A percentile compares a stretch with the other conserved stretches of the same genome.
Evolutionary conservation across 441 rosid genomes (phyloP).

Genomic region (Pelargonium fulgidum): DNA sequence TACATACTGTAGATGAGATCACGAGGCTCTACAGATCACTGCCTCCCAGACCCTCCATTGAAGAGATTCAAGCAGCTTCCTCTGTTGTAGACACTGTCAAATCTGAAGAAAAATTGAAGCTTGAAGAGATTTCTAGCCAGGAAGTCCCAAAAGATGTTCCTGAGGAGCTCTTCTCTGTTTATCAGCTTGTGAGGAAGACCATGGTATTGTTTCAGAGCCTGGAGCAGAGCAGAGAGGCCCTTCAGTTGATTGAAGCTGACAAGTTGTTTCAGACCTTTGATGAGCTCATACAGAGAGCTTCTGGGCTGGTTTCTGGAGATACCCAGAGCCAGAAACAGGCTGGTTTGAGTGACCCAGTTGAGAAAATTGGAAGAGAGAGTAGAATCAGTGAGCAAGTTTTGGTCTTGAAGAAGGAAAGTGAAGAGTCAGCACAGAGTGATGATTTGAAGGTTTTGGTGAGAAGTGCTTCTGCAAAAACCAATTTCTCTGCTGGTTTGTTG

Average conservation of each 20-base stretch:
- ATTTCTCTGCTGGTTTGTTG: slow-evolving; percentile 36
- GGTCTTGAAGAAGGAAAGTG: slow-evolving; percentile 20
- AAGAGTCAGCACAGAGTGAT: slow-evolving; percentile 20
- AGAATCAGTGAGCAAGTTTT: slow-evolving; percentile 23
- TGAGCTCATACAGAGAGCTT: slow-evolving; percentile 46
- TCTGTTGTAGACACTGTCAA: slow-evolving; percentile 37
- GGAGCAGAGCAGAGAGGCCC: slow-evolving; percentile 50
- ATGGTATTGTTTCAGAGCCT: slow-evolving; percentile 41
- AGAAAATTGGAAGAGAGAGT: slow-evolving; percentile 26
- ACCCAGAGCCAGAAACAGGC: slow-evolving; percentile 21
- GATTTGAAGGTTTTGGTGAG: slow-evolving; percentile 27
- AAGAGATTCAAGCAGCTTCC: slow-evolving; percentile 54
- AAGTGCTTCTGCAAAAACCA: slow-evolving; percentile 36
- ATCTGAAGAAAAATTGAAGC: slow-evolving; percentile 34
- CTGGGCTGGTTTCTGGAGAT: slow-evolving; percentile 43
- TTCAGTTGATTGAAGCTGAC: slow-evolving; percentile 41
- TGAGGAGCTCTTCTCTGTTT: slow-evolving; percentile 36
- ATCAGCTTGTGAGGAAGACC: slow-evolving; percentile 34
- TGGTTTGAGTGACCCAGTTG: slow-evolving; percentile 21
- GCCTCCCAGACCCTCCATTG: slow-evolving; percentile 53
- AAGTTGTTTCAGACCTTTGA: slow-evolving; percentile 39
- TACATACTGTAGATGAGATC: slow-evolving; percentile 46
- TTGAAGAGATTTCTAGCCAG: slow-evolving; percentile 40
- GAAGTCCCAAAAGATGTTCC: slow-evolving; percentile 36
- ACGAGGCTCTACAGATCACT: slow-evolving; percentile 46